Base-by-base conservation (phyloP, 352 stramenopile genomes). In the Pelagophyceae sp. region DNA sequence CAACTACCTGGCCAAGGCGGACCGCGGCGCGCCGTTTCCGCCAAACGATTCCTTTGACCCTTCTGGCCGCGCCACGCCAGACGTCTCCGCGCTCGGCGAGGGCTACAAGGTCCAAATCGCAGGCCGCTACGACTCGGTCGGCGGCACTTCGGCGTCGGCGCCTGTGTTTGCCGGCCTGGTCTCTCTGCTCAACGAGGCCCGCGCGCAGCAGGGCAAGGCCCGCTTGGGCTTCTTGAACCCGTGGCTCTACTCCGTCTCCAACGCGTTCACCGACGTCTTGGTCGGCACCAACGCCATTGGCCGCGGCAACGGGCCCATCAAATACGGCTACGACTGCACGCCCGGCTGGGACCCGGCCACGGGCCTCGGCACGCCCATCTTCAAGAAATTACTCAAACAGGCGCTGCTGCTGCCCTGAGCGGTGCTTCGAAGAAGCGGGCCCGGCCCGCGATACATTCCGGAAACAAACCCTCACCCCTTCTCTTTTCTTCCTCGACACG, bases 191-290 rank as follows among this genome's bases (percentile, higher is more conserved):
- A 96, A 96, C 80, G 89, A 95, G 58, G 77, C 82, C 2, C 85
- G 90, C 0, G 77, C 76, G 83, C 83, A 35, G 27, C 25, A 19
- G 51, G 90, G 90, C 35, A 93, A 94, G 67, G 81, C 81, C 32
- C 81, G 90, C 6, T 82, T 96, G 2, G 92, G 92, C 0, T 96
- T 96, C 58, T 82, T 95, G 45, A 96, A 96, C 76, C 91, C 92
- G 11, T 78, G 92, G 50, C 71, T 96, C 1, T 82, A 82, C 76
- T 19, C 82, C 38, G 32, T 20, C 20, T 35, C 38, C 50, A 33
- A 58, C 33, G 75, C 76, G n/a, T n/a, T 32, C 60, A 23, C 45
- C 45, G 91, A 96, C 76, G 82, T 96, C 63, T 84, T 92, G 19
- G 78, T 90, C 1, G 91, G 91, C 17, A 92, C 92, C 67, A 96